Conservation (phyloP, 2,329 filamentous ascomycete genomes). For the Aspergillus piperis region DNA sequence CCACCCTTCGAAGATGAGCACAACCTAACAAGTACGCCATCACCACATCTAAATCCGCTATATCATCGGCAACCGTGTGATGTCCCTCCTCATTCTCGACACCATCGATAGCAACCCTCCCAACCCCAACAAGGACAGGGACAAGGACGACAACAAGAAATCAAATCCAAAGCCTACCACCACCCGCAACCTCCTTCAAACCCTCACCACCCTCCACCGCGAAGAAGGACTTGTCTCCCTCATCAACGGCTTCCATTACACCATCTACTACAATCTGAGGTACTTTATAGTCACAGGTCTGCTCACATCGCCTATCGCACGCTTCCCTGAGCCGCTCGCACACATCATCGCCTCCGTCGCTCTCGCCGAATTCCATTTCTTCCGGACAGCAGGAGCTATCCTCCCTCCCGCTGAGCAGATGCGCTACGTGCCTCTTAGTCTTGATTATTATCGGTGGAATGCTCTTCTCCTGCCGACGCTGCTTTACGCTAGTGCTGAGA, state of each 20-base stretch:
- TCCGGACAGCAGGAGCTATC: background rate
- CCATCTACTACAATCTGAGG: background rate
- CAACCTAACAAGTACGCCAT: too few relatives aligned
- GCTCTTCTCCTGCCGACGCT: background rate
- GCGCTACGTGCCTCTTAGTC: background rate
- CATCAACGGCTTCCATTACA: background rate
- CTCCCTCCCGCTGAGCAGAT: background rate
- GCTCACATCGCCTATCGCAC: background rate
- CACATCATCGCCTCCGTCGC: conserved; percentile 1
- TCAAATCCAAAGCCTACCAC: background rate
- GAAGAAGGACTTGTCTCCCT: background rate
- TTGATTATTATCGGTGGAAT: background rate
- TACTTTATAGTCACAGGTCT: background rate
- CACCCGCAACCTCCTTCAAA: background rate
- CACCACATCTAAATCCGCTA: background rate
- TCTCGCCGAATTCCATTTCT: conserved; percentile 8
- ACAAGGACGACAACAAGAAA: background rate
- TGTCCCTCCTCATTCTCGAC: conserved; percentile 10
- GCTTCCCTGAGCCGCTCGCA: background rate
- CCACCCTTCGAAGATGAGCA: background rate
- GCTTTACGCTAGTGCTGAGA: background rate
- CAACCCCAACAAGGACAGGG: background rate
- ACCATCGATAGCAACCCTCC: background rate
- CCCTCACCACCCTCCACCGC: background rate
- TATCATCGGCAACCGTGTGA: background rate